Evolutionary conservation across 1,284 basidiomycete species (phyloP), one percentile per base, ranked within the genome.

Genomic region (Sanghuangporus sanghuang): DNA sequence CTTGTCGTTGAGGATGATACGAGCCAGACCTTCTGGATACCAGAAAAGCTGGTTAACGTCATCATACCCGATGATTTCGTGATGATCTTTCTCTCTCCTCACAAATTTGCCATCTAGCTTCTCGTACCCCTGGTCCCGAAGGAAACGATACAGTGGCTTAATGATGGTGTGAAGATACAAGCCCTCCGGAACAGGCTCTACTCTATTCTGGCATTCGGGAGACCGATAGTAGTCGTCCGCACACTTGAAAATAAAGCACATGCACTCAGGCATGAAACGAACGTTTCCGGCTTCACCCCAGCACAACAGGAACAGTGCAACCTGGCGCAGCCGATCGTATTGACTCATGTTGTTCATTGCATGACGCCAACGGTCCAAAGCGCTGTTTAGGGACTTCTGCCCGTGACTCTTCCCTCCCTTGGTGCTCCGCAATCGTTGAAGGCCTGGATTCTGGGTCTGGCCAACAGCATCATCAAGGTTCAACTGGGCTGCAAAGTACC

Each of bases 181-280:
- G 54, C 96, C 96, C 72, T 99, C 97, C 4, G 93, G 93, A 2
- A 98, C 93, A 12, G 96, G 90, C 66, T 99, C 97, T 62, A 95
- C 79, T 68, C 90, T 81, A 78, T 95, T 97, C 79, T 99, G 97
- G 75, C 96, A 99, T 75, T 99, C 97, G 40, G 96, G 89, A 65
- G 93, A 96, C 68, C 96, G 93, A 76, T 99, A 99, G 76, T 98
- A 99, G 79, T 99, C 96, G 76, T 99, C 96, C 59, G 97, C 96
- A 72, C 96, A 99, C 79, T 99, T 99, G 90, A 99, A 99, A 75
- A 99, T 96, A 85, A 98, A 99, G 80, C 96, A 98, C 61, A 99
- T 79, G 72, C 93, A 95, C 74, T 99, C 96, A 27, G 97, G 96
- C 44, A 94, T 90, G 78, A 98, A 98, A 64, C 96, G 90, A 64